These are phyloP conservation scores for Euphorbia celastroides DNA, from an alignment of 441 rosid genomes.

Conservation along the genomic window DNA sequence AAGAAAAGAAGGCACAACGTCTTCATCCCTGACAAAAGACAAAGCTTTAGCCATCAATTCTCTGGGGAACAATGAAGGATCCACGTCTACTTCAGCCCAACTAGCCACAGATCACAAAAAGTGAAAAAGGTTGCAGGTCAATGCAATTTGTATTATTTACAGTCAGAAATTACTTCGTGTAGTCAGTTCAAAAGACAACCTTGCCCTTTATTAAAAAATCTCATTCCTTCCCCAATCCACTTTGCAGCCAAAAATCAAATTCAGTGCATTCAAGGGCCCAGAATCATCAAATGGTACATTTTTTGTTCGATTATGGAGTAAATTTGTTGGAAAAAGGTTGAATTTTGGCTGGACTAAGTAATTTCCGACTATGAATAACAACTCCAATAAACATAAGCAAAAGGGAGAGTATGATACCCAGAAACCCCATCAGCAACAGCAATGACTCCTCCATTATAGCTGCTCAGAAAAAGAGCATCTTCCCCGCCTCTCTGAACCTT, in stretches of 20 bases:
- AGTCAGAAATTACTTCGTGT: neutral
- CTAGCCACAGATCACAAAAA: conserved; percentile 26
- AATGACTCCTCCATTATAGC: conserved; percentile 66
- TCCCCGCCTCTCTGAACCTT: conserved; percentile 97
- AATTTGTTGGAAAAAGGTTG: neutral
- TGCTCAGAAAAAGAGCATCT: conserved; percentile 79
- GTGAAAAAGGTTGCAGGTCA: too few species aligned
- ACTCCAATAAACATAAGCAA: too few species aligned
- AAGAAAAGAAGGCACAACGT: conserved; percentile 31
- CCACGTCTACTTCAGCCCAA: conserved; percentile 91
- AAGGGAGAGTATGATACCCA: conserved; percentile 32
- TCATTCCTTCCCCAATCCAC: too few species aligned
- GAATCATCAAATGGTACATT: too few species aligned
- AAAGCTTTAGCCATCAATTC: conserved; percentile 77
- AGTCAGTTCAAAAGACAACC: too few species aligned
- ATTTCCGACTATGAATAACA: too few species aligned
- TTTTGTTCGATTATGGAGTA: too few species aligned
- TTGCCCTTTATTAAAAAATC: too few species aligned
- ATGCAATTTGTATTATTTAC: neutral
- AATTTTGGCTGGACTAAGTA: too few species aligned
- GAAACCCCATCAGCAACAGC: conserved; percentile 98
- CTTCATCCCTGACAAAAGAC: conserved; percentile 48
- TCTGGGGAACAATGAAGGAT: conserved; percentile 78
- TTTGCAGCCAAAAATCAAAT: too few species aligned
- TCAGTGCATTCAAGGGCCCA: too few species aligned